Evolutionary conservation across 441 rosid genomes (phyloP), one percentile per base, ranked within the genome.

Genomic region (Pelargonium cotyledonis): DNA sequence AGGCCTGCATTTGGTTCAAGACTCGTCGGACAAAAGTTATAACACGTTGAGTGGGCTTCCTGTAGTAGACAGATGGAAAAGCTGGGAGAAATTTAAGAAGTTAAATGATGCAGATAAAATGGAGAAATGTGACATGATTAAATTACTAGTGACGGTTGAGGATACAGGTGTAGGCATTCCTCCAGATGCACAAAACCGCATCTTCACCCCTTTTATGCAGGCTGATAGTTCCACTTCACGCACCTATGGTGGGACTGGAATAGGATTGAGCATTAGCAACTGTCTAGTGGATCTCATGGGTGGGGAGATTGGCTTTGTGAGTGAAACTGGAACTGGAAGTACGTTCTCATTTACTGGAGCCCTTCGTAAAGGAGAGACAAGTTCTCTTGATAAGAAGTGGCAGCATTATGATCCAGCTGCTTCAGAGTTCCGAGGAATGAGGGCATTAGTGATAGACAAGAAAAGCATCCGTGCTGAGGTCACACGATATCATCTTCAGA

Each of bases 171-270:
- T 86, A 4, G 98, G 98, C 55, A 95, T 95, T 79, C 92, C 88
- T 63, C 35, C 67, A 12, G 97, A 86, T 8, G 97, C 96, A 63
- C 97, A 95, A 63, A 74, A 68, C 71, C 86, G 87, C 12, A 92
- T 95, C 72, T 95, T 95, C 83, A 90, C 92, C 4, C 99, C 97
- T 65, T 95, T 95, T 74, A 83, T 95, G 90, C 99, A 95, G 81
- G 99, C 97, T n/a, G 99, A 95, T 71, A 95, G 99, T 70, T 95
- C 99, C 66, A 95, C 98, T 29, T 95, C 99, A 8, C 85, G 99
- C 62, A 90, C 90, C 16, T 85, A 95, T 79, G 99, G 98, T 68
- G 97, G 99, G 31, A 95, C 99, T 21, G 98, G 98, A 67, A 95
- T 95, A 65, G 98, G 99, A 55, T 80, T 95, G 77, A 95, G 99